phyloP scores from a whole-genome alignment of 2,329 filamentous ascomycete species.

The Aureobasidium sp. region DNA sequence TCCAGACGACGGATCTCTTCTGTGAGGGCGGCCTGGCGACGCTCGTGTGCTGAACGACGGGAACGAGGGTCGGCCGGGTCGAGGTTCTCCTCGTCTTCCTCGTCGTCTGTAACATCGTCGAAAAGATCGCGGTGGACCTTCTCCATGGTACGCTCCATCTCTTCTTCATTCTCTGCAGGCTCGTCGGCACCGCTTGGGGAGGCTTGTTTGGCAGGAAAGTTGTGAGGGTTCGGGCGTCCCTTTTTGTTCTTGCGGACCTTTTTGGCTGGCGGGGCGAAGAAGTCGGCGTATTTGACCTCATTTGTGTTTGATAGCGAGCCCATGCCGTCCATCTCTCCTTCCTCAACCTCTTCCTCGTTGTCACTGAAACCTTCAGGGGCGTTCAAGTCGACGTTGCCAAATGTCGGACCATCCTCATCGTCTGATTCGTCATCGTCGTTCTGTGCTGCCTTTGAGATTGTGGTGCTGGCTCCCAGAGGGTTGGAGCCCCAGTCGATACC shows the following conservation, averaged over 20 bases:
- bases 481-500: constrained; percentile 82
- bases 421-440: constrained; percentile 34
- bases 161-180: constrained; percentile 46
- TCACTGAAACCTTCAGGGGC: constrained; percentile 63
- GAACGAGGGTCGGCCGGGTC: constrained; percentile 63
- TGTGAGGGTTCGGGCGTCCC: constrained; percentile 48
- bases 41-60: constrained; percentile 77
- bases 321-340: constrained; percentile 44
- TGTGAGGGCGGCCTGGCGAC: constrained; percentile 72
- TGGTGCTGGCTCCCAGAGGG: constrained; percentile 46
- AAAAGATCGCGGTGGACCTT: constrained; percentile 86
- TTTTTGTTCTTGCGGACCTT: constrained; percentile 47
- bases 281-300: constrained; percentile 83
- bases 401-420: constrained; percentile 68
- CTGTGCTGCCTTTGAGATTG: constrained; percentile 27
- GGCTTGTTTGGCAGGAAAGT: constrained; percentile 34
- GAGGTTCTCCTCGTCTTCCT: constrained; percentile 51
- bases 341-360: constrained; percentile 46
- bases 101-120: constrained; percentile 64
- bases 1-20: constrained; percentile 91
- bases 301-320: constrained; percentile 67
- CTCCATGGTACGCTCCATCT: constrained; percentile 75
- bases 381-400: constrained; percentile 69
- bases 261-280: constrained; percentile 76
- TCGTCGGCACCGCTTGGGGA: constrained; percentile 29